Base-by-base conservation (phyloP, 208 protist genomes). In the Wallacemonas sp. region DNA sequence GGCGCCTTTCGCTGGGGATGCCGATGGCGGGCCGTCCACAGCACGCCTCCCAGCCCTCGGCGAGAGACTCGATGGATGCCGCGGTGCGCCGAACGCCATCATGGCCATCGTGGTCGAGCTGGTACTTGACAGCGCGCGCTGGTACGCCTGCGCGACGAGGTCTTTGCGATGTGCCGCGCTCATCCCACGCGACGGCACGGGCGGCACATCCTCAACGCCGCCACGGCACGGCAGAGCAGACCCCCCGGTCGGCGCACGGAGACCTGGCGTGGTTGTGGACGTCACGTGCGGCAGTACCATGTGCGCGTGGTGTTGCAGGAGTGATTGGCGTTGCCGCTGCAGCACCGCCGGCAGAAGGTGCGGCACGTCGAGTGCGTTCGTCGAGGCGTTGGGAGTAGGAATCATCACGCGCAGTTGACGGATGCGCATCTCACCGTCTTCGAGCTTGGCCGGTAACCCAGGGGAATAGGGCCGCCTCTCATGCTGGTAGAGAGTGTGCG, bases 321-420 rank as follows among this genome's bases (percentile, higher is more conserved):
- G 44, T 1, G 65, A 45, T 42, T 76, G 66, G 4, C 42, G 29
- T 46, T 68, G 69, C 5, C 64, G 61, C n/a, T 27, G 50, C 33
- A 67, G 39, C 44, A 69, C 72, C n/a, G 54, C 55, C 29, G 64
- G 46, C 21, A 81, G 53, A 0, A 77, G 30, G 39, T 76, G 57
- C 1, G 70, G 66, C 29, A 54, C 50, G 58, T 81, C 76, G 5
- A 81, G 9, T 15, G 38, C 30, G 24, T 21, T 41, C 24, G 50
- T 60, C 12, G 26, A 1, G 6, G 19, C 29, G 34, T 32, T 29
- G 6, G 63, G 63, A 13, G 46, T 68, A 13, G 48, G 63, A n/a
- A 68, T 29, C 15, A 19, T 36, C 12, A 68, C 29, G n/a, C 39
- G 48, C 15, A 57, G 15, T 26, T 37, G 29, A 24, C 50, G 10